phyloP scores from a whole-genome alignment of 2,329 filamentous ascomycete genomes.

The Bipolaris zeicola region DNA sequence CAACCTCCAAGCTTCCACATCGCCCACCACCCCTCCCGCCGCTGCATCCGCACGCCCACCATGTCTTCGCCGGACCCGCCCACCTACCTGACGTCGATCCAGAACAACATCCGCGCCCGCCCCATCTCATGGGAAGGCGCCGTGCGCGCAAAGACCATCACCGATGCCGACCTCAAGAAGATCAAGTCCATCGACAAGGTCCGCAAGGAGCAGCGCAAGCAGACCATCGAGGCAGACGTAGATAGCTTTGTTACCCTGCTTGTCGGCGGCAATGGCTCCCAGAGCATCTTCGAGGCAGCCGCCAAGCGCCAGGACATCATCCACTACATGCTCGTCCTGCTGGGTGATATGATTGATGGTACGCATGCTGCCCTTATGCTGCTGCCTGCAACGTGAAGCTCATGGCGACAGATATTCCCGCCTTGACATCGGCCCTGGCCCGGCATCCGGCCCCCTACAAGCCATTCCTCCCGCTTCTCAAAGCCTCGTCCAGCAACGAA shows the following conservation, averaged over 20 bases:
- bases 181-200: slow-evolving; percentile 97
- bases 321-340: slow-evolving; percentile 90
- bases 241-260: slow-evolving; percentile 81
- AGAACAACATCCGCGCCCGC: slow-evolving; percentile 95
- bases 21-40: not conserved
- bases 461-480: slow-evolving; percentile 83
- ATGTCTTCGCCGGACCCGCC: slow-evolving; percentile 90
- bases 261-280: slow-evolving; percentile 68
- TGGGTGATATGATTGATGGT: slow-evolving; percentile 88
- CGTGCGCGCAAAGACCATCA: slow-evolving; percentile 90
- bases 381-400: slow-evolving; percentile 13
- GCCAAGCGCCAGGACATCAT: slow-evolving; percentile 87
- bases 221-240: slow-evolving; percentile 72
- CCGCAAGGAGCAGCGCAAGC: slow-evolving; percentile 83
- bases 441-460: slow-evolving; percentile 72
- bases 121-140: slow-evolving; percentile 98
- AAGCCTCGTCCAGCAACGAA: slow-evolving; percentile 80
- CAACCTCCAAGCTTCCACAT: slow-evolving; percentile 4
- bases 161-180: slow-evolving; percentile 89
- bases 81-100: slow-evolving; percentile 83
- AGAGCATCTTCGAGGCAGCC: slow-evolving; percentile 80
- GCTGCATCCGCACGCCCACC: slow-evolving; percentile 18
- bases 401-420: slow-evolving; percentile 69
- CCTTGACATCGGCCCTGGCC: slow-evolving; percentile 76
- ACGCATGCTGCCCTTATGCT: slow-evolving; percentile 22